Conservation (phyloP, 805 yeast genomes). For the Tetrapisispora pingtungensis region DNA sequence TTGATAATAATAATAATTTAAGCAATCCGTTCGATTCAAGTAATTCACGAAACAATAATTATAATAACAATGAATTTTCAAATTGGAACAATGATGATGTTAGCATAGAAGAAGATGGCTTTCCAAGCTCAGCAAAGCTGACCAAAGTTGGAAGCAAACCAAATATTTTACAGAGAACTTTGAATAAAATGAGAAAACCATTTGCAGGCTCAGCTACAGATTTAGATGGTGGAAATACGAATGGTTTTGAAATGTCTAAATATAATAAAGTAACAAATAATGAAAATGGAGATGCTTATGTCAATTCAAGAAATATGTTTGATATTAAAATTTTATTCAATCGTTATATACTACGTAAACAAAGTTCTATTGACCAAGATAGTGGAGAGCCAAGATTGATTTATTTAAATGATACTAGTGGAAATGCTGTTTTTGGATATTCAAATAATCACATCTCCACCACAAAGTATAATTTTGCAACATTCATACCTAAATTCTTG, state of each 20-base stretch:
- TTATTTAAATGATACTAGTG: slow-evolving; percentile 49
- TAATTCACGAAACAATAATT: slow-evolving; percentile 3
- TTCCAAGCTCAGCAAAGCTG: slow-evolving; percentile 8
- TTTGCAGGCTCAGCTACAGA: slow-evolving; percentile 5
- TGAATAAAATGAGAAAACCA: slow-evolving; percentile 12
- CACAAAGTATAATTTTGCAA: slow-evolving; percentile 87
- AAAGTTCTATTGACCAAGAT: slow-evolving; percentile 3
- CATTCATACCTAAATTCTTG: slow-evolving; percentile 87
- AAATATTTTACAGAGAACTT: slow-evolving; percentile 13
- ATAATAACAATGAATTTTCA: slow-evolving; percentile 6
- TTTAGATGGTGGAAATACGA: background rate
- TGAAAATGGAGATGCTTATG: slow-evolving; percentile 19
- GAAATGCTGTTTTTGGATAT: slow-evolving; percentile 48
- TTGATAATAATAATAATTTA: slow-evolving; percentile 7
- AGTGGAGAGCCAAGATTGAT: slow-evolving; percentile 52
- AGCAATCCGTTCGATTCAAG: slow-evolving; percentile 17
- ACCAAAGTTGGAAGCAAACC: slow-evolving; percentile 7
- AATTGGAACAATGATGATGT: slow-evolving; percentile 12
- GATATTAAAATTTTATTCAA: slow-evolving; percentile 33
- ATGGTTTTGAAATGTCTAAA: slow-evolving; percentile 24
- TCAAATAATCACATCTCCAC: slow-evolving; percentile 84
- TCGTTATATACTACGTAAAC: slow-evolving; percentile 27
- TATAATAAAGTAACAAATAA: slow-evolving; percentile 18
- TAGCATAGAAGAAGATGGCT: slow-evolving; percentile 1
- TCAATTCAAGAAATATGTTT: slow-evolving; percentile 28